Conservation (phyloP, 2,329 filamentous ascomycete genomes). For the Aspergillus nomiae region DNA sequence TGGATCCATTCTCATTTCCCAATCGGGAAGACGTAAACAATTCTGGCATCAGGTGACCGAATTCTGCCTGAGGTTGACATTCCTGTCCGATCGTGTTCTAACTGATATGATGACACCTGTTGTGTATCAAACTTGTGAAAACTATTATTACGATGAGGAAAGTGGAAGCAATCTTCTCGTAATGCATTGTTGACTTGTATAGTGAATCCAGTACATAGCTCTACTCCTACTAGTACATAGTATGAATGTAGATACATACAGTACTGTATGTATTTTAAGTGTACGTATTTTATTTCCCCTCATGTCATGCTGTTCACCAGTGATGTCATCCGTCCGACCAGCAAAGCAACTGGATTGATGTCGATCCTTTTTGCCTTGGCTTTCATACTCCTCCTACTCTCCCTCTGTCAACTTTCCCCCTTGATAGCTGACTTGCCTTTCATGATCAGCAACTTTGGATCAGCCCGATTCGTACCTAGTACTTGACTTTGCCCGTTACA, state of each 20-base stretch:
- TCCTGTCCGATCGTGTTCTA: background rate
- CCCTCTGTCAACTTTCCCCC: background rate
- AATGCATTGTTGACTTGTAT: no score
- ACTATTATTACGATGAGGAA: no score
- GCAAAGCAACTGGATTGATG: background rate
- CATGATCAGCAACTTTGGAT: no score
- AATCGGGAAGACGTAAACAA: constrained; percentile 24
- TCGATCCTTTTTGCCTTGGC: background rate
- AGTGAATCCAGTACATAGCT: no score
- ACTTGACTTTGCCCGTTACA: background rate
- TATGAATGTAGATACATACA: no score
- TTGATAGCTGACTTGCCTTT: no score
- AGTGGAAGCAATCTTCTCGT: no score
- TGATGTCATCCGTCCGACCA: background rate
- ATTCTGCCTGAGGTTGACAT: constrained; percentile 9
- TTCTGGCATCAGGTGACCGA: constrained; percentile 20
- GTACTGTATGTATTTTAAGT: no score
- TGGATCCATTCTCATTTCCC: constrained; percentile 15
- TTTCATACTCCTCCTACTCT: background rate
- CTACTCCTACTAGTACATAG: no score
- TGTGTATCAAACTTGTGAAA: no score
- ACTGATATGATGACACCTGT: background rate
- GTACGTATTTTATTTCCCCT: background rate
- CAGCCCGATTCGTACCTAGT: background rate
- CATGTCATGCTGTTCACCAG: background rate